phyloP scores from a whole-genome alignment of 73 alveolate species.

The Durusdinium trenchii region DNA sequence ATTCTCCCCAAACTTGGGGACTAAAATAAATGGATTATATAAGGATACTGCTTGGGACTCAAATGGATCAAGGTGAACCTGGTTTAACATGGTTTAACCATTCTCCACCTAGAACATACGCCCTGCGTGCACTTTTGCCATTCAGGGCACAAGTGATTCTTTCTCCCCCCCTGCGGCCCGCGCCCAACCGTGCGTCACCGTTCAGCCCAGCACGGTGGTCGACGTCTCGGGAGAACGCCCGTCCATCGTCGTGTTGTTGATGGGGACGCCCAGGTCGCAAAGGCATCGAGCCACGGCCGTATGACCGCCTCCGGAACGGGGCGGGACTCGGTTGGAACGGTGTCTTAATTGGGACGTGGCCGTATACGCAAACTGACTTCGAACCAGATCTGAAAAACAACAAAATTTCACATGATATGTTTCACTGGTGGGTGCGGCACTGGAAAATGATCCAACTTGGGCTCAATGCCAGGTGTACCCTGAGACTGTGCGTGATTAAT shows the following conservation, averaged over 20 bases:
- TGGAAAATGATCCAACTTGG: no score
- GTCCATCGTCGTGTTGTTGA: conserved; percentile 80
- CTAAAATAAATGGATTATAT: no score
- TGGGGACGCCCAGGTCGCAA: conserved; percentile 14
- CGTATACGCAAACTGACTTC: no score
- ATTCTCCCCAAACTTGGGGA: no score
- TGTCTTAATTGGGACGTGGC: background rate
- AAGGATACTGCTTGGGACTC: no score
- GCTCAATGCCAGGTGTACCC: no score
- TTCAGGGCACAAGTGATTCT: no score
- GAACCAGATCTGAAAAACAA: no score
- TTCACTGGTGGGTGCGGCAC: no score
- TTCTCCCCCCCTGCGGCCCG: background rate
- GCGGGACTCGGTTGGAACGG: background rate
- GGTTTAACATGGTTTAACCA: background rate
- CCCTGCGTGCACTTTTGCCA: background rate
- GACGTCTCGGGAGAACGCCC: background rate
- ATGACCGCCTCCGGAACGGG: conserved; percentile 20
- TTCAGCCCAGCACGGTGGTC: no score
- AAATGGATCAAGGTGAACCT: background rate
- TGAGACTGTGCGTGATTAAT: no score
- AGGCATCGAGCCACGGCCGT: background rate
- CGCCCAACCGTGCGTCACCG: background rate
- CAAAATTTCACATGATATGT: no score
- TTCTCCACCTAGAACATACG: background rate